Evolutionary conservation across 2,329 filamentous ascomycete genomes (phyloP).

Genomic region (Geosmithia putterillii): DNA sequence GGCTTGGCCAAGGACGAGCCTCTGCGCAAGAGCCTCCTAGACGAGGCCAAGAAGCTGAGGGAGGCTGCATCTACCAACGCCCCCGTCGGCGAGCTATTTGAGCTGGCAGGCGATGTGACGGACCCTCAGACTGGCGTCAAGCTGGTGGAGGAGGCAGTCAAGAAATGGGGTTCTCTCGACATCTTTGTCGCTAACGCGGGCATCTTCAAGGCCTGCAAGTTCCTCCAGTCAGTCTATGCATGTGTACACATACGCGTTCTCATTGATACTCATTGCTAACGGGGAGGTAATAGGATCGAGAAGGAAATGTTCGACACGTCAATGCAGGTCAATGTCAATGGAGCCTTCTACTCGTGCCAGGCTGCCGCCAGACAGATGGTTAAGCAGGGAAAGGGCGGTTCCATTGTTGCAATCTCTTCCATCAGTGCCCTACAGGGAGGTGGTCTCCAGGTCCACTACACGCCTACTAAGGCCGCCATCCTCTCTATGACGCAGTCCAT

Average conservation of each 20-base stretch:
- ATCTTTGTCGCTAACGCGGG: slow-evolving; percentile 84
- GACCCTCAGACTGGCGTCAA: slow-evolving; percentile 57
- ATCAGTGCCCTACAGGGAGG: slow-evolving; percentile 70
- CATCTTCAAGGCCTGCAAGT: slow-evolving; percentile 78
- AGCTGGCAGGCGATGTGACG: slow-evolving; percentile 66
- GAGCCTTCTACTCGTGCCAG: slow-evolving; percentile 81
- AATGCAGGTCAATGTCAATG: slow-evolving; percentile 69
- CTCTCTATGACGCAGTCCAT: slow-evolving; percentile 72
- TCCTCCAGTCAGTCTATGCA: slow-evolving; percentile 58
- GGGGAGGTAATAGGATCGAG: too few species aligned
- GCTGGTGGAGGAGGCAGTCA: slow-evolving; percentile 55
- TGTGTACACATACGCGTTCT: too few species aligned
- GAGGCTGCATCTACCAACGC: slow-evolving; percentile 26
- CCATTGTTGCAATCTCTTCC: slow-evolving; percentile 65
- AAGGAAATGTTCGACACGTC: slow-evolving; percentile 62
- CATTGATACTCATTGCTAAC: too few species aligned
- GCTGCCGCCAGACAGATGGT: slow-evolving; percentile 79
- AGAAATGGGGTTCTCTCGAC: slow-evolving; percentile 48
- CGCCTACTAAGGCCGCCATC: slow-evolving; percentile 77
- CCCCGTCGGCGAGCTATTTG: slow-evolving; percentile 49
- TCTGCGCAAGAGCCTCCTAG: slow-evolving; percentile 40
- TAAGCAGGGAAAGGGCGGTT: slow-evolving; percentile 51
- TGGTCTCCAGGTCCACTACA: slow-evolving; percentile 72
- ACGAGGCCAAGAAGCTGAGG: slow-evolving; percentile 35
- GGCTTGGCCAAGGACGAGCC: slow-evolving; percentile 38